Conservation (phyloP, 768 basidiomycete species). For the Trametes sanguinea region DNA sequence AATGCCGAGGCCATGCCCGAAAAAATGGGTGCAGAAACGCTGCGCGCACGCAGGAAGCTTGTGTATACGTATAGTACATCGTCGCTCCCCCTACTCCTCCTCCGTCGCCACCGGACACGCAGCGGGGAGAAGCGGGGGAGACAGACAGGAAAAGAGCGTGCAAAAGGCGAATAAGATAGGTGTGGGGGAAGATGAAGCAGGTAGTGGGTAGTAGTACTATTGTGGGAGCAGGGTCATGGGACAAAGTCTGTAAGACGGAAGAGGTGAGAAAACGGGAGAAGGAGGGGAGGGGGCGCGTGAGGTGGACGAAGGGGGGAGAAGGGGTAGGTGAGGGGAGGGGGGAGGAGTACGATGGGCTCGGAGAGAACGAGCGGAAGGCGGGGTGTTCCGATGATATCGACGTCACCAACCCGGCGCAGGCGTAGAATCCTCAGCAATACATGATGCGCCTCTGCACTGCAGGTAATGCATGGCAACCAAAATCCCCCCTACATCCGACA, state of each 20-base stretch:
- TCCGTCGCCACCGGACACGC: neutral
- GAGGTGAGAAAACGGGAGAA: neutral
- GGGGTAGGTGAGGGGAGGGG: neutral
- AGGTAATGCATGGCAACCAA: too few relatives aligned
- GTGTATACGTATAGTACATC: slow-evolving; percentile 1
- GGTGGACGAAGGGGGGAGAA: too few relatives aligned
- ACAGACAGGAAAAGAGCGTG: neutral
- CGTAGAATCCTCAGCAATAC: too few relatives aligned
- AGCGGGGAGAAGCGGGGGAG: neutral
- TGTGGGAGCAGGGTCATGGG: neutral
- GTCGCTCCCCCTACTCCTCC: neutral
- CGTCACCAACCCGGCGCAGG: too few relatives aligned
- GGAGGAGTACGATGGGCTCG: too few relatives aligned
- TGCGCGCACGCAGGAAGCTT: neutral
- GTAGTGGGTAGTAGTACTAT: neutral
- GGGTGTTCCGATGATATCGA: too few relatives aligned
- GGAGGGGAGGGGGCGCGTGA: neutral
- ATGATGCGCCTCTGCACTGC: too few relatives aligned
- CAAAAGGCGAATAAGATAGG: slow-evolving; percentile 2
- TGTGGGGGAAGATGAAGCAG: neutral
- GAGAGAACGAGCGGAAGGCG: too few relatives aligned
- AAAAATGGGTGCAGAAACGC: too few relatives aligned
- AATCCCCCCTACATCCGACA: too few relatives aligned
- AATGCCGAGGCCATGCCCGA: too few relatives aligned
- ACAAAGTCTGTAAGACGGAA: neutral